Conservation (phyloP, 2,329 filamentous ascomycete genomes). For the Fusarium torreyae region DNA sequence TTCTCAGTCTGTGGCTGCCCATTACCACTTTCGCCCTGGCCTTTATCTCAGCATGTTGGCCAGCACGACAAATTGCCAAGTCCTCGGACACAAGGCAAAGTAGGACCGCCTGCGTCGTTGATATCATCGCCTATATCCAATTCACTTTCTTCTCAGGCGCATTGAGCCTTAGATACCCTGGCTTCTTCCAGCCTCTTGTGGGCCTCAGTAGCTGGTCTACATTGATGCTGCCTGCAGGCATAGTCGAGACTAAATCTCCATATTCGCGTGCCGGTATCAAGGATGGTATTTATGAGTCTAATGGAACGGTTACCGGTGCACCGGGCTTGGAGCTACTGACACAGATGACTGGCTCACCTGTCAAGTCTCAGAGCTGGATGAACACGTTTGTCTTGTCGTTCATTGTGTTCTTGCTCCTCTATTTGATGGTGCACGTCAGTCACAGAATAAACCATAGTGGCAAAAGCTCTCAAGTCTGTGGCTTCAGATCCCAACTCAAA, state of each 20-base stretch:
- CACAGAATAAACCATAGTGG: background rate
- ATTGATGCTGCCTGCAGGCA: conserved; percentile 68
- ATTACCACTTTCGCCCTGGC: conserved; percentile 12
- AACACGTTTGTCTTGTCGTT: conserved; percentile 78
- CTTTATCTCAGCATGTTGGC: conserved; percentile 22
- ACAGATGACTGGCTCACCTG: conserved; percentile 76
- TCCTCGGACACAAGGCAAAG: background rate
- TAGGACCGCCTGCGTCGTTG: conserved; percentile 23
- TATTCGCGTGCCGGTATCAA: conserved; percentile 51
- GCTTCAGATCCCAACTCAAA: conserved; percentile 54
- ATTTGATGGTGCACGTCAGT: conserved; percentile 66
- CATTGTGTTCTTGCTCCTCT: conserved; percentile 70
- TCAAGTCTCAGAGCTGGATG: conserved; percentile 75
- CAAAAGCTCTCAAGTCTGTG: too few species aligned
- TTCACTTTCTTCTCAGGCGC: conserved; percentile 80
- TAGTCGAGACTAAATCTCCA: conserved; percentile 36
- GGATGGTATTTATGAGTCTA: conserved; percentile 75
- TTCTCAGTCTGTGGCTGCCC: conserved; percentile 29
- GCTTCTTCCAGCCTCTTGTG: conserved; percentile 80
- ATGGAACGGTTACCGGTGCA: conserved; percentile 71
- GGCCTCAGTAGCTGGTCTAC: conserved; percentile 78
- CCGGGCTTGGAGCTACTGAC: conserved; percentile 75
- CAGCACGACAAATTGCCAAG: background rate
- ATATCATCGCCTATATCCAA: conserved; percentile 82
- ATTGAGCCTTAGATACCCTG: conserved; percentile 78